Conservation (phyloP, 257 asterid species). For the Eustoma russellianum region DNA sequence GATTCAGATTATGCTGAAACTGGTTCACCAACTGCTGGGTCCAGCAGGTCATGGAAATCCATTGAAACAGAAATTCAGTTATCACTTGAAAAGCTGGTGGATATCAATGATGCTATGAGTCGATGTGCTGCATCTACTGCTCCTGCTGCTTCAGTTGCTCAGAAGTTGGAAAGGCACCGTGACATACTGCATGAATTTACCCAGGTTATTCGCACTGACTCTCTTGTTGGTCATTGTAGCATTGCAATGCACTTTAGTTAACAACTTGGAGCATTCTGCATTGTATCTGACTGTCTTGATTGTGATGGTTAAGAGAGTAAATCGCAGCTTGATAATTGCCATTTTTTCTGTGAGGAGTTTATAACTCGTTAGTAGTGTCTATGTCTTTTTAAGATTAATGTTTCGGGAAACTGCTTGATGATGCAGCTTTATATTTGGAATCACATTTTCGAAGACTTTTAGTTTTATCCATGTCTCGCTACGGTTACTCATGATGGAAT, state of each 20-base stretch:
- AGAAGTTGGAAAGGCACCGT: slow-evolving; percentile 92
- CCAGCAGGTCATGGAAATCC: slow-evolving; percentile 93
- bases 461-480: too few species aligned
- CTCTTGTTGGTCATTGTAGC: not conserved
- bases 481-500: too few species aligned
- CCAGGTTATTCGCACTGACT: slow-evolving; percentile 40
- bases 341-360: not conserved
- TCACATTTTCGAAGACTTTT: too few species aligned
- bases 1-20: slow-evolving; percentile 60
- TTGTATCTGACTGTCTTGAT: too few species aligned
- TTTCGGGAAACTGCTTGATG: too few species aligned
- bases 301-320: not conserved
- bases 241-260: too few species aligned
- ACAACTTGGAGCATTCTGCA: too few species aligned
- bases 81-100: slow-evolving; percentile 81
- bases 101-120: slow-evolving; percentile 90
- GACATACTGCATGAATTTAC: slow-evolving; percentile 91
- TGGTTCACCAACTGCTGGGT: slow-evolving; percentile 77
- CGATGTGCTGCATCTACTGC: slow-evolving; percentile 95
- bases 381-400: too few species aligned
- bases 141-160: slow-evolving; percentile 78
- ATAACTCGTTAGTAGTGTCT: too few species aligned
- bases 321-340: not conserved
- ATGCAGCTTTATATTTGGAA: too few species aligned
- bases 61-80: slow-evolving; percentile 95